Base-by-base conservation (phyloP, 1,139 yeast species). In the Geotrichum macrosporum region DNA sequence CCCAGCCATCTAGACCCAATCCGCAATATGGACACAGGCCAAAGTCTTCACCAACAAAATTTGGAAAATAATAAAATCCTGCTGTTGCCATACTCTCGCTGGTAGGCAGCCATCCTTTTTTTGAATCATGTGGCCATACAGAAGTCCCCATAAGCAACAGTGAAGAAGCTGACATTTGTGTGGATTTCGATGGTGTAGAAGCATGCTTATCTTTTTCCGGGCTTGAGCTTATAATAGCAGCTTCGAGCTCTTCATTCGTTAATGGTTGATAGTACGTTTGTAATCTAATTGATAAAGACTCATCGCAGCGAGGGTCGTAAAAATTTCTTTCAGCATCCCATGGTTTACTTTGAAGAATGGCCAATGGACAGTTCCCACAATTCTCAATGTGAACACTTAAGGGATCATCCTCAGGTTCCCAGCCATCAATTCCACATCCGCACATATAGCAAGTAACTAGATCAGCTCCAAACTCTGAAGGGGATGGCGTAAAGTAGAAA, bases 61-160 rank as follows among this genome's bases (percentile, higher is more conserved):
- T 61, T 69, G 95, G 94, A 12, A 77, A 71, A 62, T 73, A 84
- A 58, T 72, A 80, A 62, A 86, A 85, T 1, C 96, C 96, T 22
- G 77, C 72, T 30, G 72, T 73, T 1, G 87, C 85, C 73, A 82
- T 67, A 16, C 63, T 59, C 59, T 65, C 50, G 24, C 70, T 62
- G 0, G 74, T 72, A 0, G 84, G 77, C 6, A 56, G 59, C 54
- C 70, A 66, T n/a, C 65, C 68, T 5, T 62, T 57, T 10, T 60
- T 57, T 5, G 61, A 57, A 50, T 77, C 81, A 55, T 73, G 74
- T 1, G 82, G 81, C 81, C 84, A 84, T 18, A 46, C 43, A 3
- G 52, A 41, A 19, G 33, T 62, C 1, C 47, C 50, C 39, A 39
- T 34, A 3, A 46, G 32, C 24, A 29, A 21, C 15, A 29, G 9